Evolutionary conservation across 225 moss, liverwort and hornwort species (phyloP), one percentile per base, ranked within the genome.

Genomic region (Pseudoscleropodium purum): DNA sequence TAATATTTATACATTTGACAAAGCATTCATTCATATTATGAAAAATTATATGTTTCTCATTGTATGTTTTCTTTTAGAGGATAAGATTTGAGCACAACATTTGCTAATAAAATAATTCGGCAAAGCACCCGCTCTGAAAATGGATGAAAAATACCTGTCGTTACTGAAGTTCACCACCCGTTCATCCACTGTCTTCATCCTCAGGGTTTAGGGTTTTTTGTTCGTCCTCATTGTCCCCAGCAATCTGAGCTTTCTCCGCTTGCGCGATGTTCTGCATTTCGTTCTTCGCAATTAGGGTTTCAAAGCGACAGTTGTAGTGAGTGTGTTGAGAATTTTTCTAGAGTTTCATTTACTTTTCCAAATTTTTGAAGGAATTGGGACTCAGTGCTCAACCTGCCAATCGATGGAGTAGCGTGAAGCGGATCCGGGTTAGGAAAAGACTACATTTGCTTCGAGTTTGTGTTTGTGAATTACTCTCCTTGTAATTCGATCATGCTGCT

Each of bases 401-500:
- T 59, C 41, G 51, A 87, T 85, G 84, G 81, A 74, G 81, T 83
- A 90, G 75, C 49, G 57, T 57, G 87, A 43, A 69, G 56, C 10
- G 75, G 54, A 18, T 79, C 61, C 39, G 60, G 37, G 51, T 72
- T 64, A 12, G 74, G 36, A 60, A 59, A 41, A 25, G 67, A 36
- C 47, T 21, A 29, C 64, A 86, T n/a, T 79, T 73, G 26, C 21
- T 83, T 87, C 16, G 69, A 37, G 61, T 20, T 84, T 84, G 60
- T 51, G 57, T 24, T 87, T 60, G 83, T 66, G 39, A 64, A 59
- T 82, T 60, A 27, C 31, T 47, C 11, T 27, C 37, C 45, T 77
- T 23, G 18, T 26, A 70, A 15, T 47, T 88, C 73, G 82, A 75
- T 70, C 79, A 95, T 93, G 95, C 89, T 95, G 75, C 95, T 95